Base-by-base conservation (phyloP, 805 yeast species). In the Diddensiella santjacobensis region DNA sequence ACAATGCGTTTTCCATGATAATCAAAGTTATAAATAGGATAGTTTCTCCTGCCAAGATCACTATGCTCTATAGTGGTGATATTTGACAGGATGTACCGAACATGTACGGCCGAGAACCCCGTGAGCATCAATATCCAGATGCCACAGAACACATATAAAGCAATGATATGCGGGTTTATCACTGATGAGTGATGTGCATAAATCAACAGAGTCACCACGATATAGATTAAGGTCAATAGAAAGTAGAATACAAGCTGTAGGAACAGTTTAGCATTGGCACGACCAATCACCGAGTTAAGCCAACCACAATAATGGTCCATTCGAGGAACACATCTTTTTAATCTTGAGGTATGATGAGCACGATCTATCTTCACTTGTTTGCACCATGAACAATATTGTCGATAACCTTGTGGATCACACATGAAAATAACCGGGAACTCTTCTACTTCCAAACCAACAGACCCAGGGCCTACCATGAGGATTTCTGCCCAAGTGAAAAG, bases 231-330 rank as follows among this genome's bases (percentile, higher is more conserved):
- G 39, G 68, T 61, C 2, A 62, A 19, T 22, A 66, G 62, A 24
- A 72, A 64, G 57, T 70, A 68, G 3, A 71, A 47, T 15, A 55
- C 45, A 19, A 52, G 82, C 52, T 77, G 80, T 2, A 81, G 44
- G 58, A 89, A 89, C 23, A 71, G 66, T 43, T 74, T 61, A 61
- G 80, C 79, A 64, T 91, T 90, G 33, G 68, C 63, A 50, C 77
- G 75, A 0, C 96, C 96, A 39, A 90, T 78, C 3, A 80, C 77
- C 0, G 74, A 62, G 1, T 95, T 95, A 0, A 91, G 65, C 83
- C 87, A 88, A 0, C 79, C 60, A 62, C 98, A 90, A 58, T 74
- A 83, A 63, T 90, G 98, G 65, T 90, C 98, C 71, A 86, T 84
- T 49, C 75, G 72, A 0, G 86, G 80, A 0, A 89, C 79, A 60